Evolutionary conservation across 2,329 filamentous ascomycete genomes (phyloP).

Genomic region (Herpotrichia juniperi): DNA sequence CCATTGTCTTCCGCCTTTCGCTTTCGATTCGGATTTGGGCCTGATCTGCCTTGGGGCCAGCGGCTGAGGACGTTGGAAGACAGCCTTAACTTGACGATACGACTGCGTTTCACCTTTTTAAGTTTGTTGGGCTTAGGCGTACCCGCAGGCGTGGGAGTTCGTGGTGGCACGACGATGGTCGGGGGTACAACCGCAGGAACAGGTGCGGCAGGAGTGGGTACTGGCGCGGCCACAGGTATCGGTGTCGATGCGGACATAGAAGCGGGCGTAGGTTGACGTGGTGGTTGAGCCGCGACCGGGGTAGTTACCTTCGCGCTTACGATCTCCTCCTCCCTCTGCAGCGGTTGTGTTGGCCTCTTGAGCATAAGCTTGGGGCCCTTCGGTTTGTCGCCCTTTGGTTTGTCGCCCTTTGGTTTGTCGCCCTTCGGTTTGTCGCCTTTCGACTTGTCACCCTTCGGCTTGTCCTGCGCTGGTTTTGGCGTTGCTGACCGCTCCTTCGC

Average conservation of each 20-base stretch:
- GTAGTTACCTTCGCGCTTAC: background rate
- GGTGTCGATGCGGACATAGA: slow-evolving; percentile 1
- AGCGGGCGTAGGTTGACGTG: background rate
- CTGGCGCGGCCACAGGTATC: slow-evolving; percentile 21
- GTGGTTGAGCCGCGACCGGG: background rate
- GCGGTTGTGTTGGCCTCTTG: background rate
- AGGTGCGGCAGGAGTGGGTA: slow-evolving; percentile 16
- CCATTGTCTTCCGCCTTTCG: slow-evolving; percentile 21
- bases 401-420: too few species aligned
- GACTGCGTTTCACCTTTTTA: slow-evolving; percentile 29
- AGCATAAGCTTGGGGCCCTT: background rate
- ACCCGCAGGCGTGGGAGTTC: slow-evolving; percentile 11
- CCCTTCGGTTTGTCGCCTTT: too few species aligned
- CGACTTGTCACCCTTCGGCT: too few species aligned
- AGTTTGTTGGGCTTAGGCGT: slow-evolving; percentile 13
- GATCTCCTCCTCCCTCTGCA: background rate
- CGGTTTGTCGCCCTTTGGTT: too few species aligned
- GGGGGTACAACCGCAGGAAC: background rate
- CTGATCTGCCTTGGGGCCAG: slow-evolving; percentile 10
- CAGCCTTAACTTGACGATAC: slow-evolving; percentile 28
- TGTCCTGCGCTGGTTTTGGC: too few species aligned
- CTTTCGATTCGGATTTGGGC: slow-evolving; percentile 8
- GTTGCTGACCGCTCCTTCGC: too few species aligned
- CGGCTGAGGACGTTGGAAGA: slow-evolving; percentile 15
- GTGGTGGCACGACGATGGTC: slow-evolving; percentile 11